Base-by-base conservation (phyloP, 139 green algal genomes). In the Desmodesmus armatus region DNA sequence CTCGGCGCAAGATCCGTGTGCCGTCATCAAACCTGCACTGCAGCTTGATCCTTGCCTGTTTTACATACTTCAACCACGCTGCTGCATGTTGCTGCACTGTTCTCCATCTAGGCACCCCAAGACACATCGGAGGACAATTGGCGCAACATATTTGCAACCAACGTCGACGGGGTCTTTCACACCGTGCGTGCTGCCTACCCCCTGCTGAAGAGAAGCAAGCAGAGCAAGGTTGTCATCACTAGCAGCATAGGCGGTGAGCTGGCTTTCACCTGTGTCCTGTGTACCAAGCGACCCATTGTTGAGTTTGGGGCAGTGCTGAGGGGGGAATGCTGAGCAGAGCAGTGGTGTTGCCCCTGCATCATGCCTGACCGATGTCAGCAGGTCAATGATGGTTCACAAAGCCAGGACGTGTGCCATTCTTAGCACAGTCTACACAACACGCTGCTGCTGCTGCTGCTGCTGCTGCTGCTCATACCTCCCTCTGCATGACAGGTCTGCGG, bases 101-200 rank as follows among this genome's bases (percentile, higher is more conserved):
- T 6, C 6, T 37, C 4, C 5, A 21, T 37, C 29, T 37, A 53
- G 43, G 27, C 65, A 35, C 83, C 83, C 0, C 33, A 88, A 44
- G 73, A 88, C 7, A 31, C 66, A 39, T 31, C 49, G 3, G 84
- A 85, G 33, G 84, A 84, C 17, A 80, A 88, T 43, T 88, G 76
- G 76, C 11, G 62, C 15, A 88, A 88, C 58, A 69, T 88, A 29
- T 85, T 88, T 44, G 84, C 76, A 19, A 85, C 76, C 33, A 88
- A 88, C 33, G 63, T 85, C n/a, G 84, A 88, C 31, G 84, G 84
- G 3, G 84, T 88, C 17, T 85, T 88, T 33, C 75, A 88, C 47
- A 58, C 15, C 35, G 70, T 33, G 27, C 84, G 84, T n/a, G 84
- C 84, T 4, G 84, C 84, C 1, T 85, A 85, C 67, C 76, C 84